phyloP scores from a whole-genome alignment of 306 rosid genomes.

The Malus fusca region DNA sequence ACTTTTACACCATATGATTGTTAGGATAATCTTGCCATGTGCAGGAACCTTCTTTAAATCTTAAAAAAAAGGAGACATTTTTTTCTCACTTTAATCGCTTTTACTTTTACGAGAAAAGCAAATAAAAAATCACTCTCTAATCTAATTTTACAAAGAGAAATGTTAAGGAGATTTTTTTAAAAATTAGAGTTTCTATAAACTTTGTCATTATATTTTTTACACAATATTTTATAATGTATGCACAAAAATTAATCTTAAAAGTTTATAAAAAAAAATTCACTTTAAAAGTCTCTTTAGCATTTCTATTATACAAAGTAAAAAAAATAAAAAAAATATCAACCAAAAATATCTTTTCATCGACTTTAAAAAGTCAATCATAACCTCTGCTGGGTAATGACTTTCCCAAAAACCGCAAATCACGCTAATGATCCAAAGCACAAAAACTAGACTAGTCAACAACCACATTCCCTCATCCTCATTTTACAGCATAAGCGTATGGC shows the following conservation, averaged over 20 bases:
- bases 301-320: neutral
- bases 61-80: neutral
- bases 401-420: constrained; percentile 18
- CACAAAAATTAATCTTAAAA: too few relatives aligned
- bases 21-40: neutral
- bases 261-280: too few relatives aligned
- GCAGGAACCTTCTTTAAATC: neutral
- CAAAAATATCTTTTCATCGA: constrained; percentile 5
- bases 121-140: neutral
- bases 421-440: constrained; percentile 1
- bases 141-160: neutral
- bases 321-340: neutral
- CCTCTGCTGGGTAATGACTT: constrained; percentile 15
- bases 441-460: neutral
- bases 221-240: too few relatives aligned
- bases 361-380: constrained; percentile 20
- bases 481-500: too few relatives aligned
- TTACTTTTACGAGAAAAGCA: constrained; percentile 16
- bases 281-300: too few relatives aligned
- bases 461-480: neutral
- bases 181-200: too few relatives aligned
- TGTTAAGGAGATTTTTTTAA: fast-evolving
- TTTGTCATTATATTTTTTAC: too few relatives aligned
- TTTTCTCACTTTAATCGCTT: neutral
- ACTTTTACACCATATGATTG: neutral